These are phyloP conservation scores for Hypoxylon sp. DNA, from an alignment of 2,329 filamentous ascomycete genomes.

Conservation along the genomic window DNA sequence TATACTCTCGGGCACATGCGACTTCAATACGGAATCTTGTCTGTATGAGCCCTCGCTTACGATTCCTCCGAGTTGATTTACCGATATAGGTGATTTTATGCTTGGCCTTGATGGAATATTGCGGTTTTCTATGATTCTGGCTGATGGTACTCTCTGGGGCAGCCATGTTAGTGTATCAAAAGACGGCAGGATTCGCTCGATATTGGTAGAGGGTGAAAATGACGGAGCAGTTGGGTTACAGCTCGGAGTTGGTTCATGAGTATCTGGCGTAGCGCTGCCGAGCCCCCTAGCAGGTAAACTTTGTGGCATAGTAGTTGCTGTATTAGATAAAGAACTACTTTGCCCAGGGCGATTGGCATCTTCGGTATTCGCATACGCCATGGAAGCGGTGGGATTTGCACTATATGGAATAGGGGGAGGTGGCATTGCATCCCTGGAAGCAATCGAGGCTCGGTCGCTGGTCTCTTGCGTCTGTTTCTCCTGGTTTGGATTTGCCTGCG, in stretches of 20 bases:
- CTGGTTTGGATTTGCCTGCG: background rate
- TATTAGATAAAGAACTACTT: background rate
- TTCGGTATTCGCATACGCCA: background rate
- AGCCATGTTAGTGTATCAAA: constrained; percentile 46
- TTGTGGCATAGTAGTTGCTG: constrained; percentile 4
- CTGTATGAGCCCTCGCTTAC: background rate
- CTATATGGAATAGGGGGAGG: constrained; percentile 46
- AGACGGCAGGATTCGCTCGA: constrained; percentile 26
- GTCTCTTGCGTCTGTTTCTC: constrained; percentile 2
- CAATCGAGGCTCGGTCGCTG: constrained; percentile 35
- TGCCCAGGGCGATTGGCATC: constrained; percentile 3
- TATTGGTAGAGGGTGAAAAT: constrained; percentile 3
- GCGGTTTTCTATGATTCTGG: constrained; percentile 21
- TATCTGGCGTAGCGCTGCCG: background rate
- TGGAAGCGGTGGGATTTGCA: constrained; percentile 2
- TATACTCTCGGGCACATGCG: constrained; percentile 43
- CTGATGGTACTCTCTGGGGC: constrained; percentile 41
- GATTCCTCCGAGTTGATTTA: constrained; percentile 28
- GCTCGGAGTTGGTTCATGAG: background rate
- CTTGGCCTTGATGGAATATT: constrained; percentile 31
- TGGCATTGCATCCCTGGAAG: constrained; percentile 50
- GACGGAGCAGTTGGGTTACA: constrained; percentile 2
- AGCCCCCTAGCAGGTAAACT: background rate
- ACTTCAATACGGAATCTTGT: background rate
- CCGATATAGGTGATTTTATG: constrained; percentile 39